A percentile compares a stretch with the other conserved stretches of the same genome.
Conservation (phyloP, 805 yeast species). For the Clavispora phyllophila region DNA sequence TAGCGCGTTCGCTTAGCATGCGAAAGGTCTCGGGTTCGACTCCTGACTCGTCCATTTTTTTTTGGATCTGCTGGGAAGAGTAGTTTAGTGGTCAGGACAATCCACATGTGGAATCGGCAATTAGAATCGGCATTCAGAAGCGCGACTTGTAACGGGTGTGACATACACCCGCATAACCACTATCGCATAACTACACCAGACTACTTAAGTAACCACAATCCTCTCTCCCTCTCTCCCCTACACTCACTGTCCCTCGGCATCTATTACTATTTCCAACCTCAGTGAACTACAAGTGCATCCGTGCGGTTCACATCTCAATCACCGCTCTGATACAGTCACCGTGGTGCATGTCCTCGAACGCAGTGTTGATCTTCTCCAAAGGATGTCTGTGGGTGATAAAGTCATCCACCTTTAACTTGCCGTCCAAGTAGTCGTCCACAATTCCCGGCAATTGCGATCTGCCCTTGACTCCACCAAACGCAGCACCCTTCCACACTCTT, state of each 20-base stretch:
- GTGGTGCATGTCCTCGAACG: slow-evolving; percentile 90
- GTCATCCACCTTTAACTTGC: slow-evolving; percentile 85
- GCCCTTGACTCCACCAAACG: slow-evolving; percentile 99
- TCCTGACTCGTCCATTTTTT: slow-evolving; percentile 64
- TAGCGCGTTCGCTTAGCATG: slow-evolving; percentile 80
- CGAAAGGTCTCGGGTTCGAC: slow-evolving; percentile 75
- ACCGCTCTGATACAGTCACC: slow-evolving; percentile 96
- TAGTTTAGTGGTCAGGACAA: too few relatives aligned
- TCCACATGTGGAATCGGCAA: too few relatives aligned
- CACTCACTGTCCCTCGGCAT: too few relatives aligned
- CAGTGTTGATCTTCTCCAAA: slow-evolving; percentile 73
- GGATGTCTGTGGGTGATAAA: slow-evolving; percentile 88
- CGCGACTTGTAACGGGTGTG: too few relatives aligned
- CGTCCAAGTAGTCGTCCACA: slow-evolving; percentile 78
- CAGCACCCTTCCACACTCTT: slow-evolving; percentile 98
- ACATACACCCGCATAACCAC: too few relatives aligned
- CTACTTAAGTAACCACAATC: too few relatives aligned
- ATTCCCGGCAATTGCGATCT: slow-evolving; percentile 90
- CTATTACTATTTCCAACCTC: too few relatives aligned
- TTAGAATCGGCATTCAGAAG: too few relatives aligned
- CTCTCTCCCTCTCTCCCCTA: too few relatives aligned
- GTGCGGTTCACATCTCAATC: slow-evolving; percentile 38
- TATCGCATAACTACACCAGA: too few relatives aligned
- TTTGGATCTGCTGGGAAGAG: too few relatives aligned
- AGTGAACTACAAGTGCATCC: not conserved